Conservation (phyloP, 2,329 filamentous ascomycete genomes). For the Lasiodiplodia gonubiensis region DNA sequence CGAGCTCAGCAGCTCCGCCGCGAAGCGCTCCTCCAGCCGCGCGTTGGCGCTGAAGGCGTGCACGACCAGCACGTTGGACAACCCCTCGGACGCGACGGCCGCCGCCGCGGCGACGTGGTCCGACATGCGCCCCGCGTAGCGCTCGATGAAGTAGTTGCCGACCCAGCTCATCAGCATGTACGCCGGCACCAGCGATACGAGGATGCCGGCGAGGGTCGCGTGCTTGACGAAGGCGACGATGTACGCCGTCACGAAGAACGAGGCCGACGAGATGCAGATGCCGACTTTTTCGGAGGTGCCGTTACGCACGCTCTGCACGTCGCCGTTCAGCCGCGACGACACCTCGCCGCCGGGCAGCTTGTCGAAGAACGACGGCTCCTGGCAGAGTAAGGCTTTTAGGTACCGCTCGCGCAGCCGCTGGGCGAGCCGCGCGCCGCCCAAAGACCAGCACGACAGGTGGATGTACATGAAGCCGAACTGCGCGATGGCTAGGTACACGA, state of each 20-base stretch:
- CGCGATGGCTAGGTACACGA: constrained; percentile 69
- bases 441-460: constrained; percentile 68
- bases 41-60: constrained; percentile 67
- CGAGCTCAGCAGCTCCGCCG: constrained; percentile 57
- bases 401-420: constrained; percentile 68
- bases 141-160: constrained; percentile 61
- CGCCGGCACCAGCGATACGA: constrained; percentile 67
- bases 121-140: constrained; percentile 57
- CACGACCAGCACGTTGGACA: constrained; percentile 66
- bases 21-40: constrained; percentile 66
- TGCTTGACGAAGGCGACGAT: constrained; percentile 71
- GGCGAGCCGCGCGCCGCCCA: constrained; percentile 68
- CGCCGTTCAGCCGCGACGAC: constrained; percentile 66
- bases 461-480: constrained; percentile 69
- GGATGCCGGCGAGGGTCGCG: constrained; percentile 66
- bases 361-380: constrained; percentile 70
- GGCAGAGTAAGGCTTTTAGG: constrained; percentile 62
- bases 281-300: constrained; percentile 75
- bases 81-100: constrained; percentile 66
- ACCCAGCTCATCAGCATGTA: constrained; percentile 65
- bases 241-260: constrained; percentile 72
- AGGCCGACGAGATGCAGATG: constrained; percentile 64
- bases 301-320: constrained; percentile 70
- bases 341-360: constrained; percentile 67
- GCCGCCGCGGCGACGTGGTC: constrained; percentile 63